Evolutionary conservation across 2,329 filamentous ascomycete genomes (phyloP).

Genomic region (Alternaria infectoria): DNA sequence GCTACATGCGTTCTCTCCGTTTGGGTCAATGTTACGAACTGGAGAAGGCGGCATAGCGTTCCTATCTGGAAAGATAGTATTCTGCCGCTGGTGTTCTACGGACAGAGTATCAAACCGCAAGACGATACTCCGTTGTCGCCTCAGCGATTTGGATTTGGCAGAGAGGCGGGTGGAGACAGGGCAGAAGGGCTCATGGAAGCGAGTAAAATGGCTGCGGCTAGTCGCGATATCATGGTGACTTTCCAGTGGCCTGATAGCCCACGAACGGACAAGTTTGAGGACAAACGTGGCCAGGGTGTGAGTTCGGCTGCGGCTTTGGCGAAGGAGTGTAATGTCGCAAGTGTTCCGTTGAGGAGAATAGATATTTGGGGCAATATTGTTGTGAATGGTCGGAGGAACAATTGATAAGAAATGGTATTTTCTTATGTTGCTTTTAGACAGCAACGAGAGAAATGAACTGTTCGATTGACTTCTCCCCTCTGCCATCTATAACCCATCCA

Average conservation of each 20-base stretch:
- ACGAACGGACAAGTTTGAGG: background rate
- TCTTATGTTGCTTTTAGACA: rapidly evolving
- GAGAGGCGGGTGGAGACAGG: background rate
- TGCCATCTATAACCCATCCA: background rate
- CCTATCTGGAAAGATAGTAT: background rate
- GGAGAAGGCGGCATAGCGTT: background rate
- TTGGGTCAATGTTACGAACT: background rate
- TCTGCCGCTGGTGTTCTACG: background rate
- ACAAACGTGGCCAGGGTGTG: background rate
- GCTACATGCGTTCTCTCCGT: background rate
- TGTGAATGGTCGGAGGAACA: background rate
- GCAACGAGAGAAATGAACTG: background rate
- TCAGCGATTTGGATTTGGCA: background rate
- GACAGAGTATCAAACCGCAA: background rate
- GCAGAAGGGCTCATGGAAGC: background rate
- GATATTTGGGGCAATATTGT: background rate
- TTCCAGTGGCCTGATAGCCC: background rate
- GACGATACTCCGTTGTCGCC: background rate
- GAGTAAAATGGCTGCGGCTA: background rate
- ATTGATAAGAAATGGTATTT: background rate
- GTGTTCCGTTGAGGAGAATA: background rate
- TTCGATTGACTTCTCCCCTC: background rate
- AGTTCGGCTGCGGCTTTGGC: background rate
- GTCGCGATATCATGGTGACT: background rate
- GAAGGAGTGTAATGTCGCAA: background rate